phyloP scores from a whole-genome alignment of 2,329 filamentous ascomycete species.

The Eutypa lata region DNA sequence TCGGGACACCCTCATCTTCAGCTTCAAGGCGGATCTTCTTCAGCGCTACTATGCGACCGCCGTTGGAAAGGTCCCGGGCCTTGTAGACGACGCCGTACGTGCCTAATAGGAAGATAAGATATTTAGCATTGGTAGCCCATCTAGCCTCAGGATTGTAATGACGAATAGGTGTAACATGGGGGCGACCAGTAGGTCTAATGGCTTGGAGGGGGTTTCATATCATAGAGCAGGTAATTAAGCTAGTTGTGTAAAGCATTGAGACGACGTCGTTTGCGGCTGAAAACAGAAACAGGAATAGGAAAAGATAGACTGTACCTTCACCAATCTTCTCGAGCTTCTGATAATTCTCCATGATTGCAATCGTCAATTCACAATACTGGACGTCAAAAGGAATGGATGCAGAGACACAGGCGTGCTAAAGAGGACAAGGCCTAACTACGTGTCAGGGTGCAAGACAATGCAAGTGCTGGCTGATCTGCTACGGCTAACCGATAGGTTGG shows the following conservation, averaged over 20 bases:
- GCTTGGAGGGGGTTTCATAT: too few species aligned
- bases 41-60: slow-evolving; percentile 81
- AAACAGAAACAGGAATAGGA: background rate
- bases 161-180: too few species aligned
- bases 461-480: background rate
- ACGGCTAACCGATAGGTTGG: background rate
- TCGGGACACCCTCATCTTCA: slow-evolving; percentile 90
- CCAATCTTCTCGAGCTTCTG: slow-evolving; percentile 96
- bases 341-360: slow-evolving; percentile 78
- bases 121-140: background rate
- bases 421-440: background rate
- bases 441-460: too few species aligned
- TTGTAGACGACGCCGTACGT: slow-evolving; percentile 97
- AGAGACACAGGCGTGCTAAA: background rate
- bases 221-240: too few species aligned
- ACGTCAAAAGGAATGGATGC: background rate
- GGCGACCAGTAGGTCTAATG: too few species aligned
- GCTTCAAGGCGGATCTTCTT: slow-evolving; percentile 96
- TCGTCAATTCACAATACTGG: background rate
- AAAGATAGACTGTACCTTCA: slow-evolving; percentile 59
- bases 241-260: too few species aligned
- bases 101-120: slow-evolving; percentile 47
- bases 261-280: background rate
- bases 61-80: slow-evolving; percentile 77
- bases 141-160: background rate